Conservation (phyloP, 352 stramenopile genomes). For the Pythium phragmitis region DNA sequence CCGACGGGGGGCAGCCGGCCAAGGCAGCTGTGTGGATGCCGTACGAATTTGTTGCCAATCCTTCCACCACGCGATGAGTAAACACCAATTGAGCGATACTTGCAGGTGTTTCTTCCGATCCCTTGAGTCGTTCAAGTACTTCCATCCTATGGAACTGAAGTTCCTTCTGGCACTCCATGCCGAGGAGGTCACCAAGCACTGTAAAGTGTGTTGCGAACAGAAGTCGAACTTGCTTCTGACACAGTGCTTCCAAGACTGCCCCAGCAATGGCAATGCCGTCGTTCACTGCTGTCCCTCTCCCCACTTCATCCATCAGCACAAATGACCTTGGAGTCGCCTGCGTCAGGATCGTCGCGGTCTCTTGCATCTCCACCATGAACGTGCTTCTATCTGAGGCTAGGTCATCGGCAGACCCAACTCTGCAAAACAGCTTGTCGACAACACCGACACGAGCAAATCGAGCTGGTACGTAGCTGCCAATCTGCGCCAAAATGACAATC, state of each 20-base stretch:
- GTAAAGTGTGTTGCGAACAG: conserved; percentile 89
- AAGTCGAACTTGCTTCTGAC: conserved; percentile 49
- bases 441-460: conserved; percentile 64
- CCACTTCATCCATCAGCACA: conserved; percentile 89
- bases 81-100: conserved; percentile 51
- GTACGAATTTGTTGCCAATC: conserved; percentile 71
- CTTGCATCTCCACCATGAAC: conserved; percentile 89
- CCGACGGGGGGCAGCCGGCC: conserved; percentile 53
- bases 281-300: conserved; percentile 72
- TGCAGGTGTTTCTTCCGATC: conserved; percentile 18
- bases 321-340: conserved; percentile 74
- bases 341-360: conserved; percentile 74
- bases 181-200: conserved; percentile 46
- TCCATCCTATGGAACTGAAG: conserved; percentile 73
- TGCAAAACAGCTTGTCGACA: conserved; percentile 81
- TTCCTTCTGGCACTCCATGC: conserved; percentile 28
- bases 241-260: conserved; percentile 73
- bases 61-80: conserved; percentile 72
- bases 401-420: conserved; percentile 81
- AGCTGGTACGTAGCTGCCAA: conserved; percentile 80
- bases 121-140: conserved; percentile 39
- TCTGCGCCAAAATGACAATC: conserved; percentile 76
- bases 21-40: conserved; percentile 75
- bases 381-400: conserved; percentile 78
- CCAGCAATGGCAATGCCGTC: conserved; percentile 81